Percentiles rank a stretch among this genome's conserved stretches.
These are phyloP conservation scores for Scutellospora calospora DNA, from an alignment of 371 early-diverging fungal species.

Conservation along the genomic window DNA sequence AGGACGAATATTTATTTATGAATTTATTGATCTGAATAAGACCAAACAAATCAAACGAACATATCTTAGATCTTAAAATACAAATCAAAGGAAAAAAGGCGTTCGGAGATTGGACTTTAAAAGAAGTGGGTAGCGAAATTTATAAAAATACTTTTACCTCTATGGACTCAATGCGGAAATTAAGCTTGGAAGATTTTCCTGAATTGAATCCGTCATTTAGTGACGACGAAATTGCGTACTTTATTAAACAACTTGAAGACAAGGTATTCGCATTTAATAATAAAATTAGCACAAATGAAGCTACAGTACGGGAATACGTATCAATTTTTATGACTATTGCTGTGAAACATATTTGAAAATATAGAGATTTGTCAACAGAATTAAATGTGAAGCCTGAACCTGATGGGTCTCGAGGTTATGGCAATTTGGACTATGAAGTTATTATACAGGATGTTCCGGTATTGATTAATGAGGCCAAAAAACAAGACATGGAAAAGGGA, in stretches of 20 bases:
- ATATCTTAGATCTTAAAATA: neutral
- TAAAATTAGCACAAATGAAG: neutral
- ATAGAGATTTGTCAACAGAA: neutral
- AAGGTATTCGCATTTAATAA: neutral
- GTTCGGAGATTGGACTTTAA: neutral
- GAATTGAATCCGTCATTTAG: neutral
- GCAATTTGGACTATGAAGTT: slow-evolving; percentile 10
- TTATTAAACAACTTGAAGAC: neutral
- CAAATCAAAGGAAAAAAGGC: slow-evolving; percentile 6
- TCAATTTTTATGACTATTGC: slow-evolving; percentile 27
- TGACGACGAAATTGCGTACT: neutral
- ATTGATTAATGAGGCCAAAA: slow-evolving; percentile 24
- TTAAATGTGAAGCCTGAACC: neutral
- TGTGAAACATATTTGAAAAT: neutral
- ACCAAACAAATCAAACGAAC: neutral
- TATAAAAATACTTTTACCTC: neutral
- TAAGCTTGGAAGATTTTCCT: neutral
- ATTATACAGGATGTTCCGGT: neutral
- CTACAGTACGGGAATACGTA: slow-evolving; percentile 22
- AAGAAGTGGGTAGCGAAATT: neutral
- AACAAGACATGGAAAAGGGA: slow-evolving; percentile 28
- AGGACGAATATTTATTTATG: slow-evolving; percentile 14
- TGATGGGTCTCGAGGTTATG: slow-evolving; percentile 32
- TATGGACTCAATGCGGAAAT: neutral
- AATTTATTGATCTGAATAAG: neutral